A percentile compares a stretch with the other conserved stretches of the same genome.
phyloP scores from a whole-genome alignment of 441 rosid genomes.

The Syzygium syzygioides region DNA sequence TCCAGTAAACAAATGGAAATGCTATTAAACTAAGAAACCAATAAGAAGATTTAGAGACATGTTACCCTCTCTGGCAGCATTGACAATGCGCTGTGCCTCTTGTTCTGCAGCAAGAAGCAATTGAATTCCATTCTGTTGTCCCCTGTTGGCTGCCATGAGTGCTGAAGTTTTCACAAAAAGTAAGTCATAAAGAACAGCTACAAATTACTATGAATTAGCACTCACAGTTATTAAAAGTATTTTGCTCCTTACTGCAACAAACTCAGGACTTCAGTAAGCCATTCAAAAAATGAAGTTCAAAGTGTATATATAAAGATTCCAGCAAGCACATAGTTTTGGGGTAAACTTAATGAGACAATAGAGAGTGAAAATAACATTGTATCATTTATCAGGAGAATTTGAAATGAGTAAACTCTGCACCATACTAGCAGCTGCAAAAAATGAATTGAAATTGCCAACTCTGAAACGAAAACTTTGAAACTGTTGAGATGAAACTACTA shows the following conservation, averaged over 20 bases:
- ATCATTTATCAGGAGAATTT: neutral
- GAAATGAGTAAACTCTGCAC: neutral
- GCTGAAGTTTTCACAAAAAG: neutral
- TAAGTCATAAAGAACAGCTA: neutral
- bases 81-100: conserved; percentile 17
- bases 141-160: conserved; percentile 13
- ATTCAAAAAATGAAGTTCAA: neutral
- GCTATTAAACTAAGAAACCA: neutral
- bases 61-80: conserved; percentile 12
- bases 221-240: neutral
- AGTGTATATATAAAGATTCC: neutral
- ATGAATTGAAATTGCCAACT: neutral
- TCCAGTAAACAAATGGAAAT: neutral
- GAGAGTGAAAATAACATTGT: neutral
- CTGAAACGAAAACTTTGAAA: neutral
- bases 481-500: neutral
- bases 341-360: neutral
- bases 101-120: conserved; percentile 16
- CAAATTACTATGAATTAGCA: neutral
- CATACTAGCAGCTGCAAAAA: neutral
- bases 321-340: neutral
- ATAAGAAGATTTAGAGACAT: neutral
- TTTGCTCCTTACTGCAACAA: neutral
- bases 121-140: conserved; percentile 9
- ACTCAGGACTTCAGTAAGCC: neutral